phyloP scores from a whole-genome alignment of 305 asterid species.

The Fraxinus floribunda region DNA sequence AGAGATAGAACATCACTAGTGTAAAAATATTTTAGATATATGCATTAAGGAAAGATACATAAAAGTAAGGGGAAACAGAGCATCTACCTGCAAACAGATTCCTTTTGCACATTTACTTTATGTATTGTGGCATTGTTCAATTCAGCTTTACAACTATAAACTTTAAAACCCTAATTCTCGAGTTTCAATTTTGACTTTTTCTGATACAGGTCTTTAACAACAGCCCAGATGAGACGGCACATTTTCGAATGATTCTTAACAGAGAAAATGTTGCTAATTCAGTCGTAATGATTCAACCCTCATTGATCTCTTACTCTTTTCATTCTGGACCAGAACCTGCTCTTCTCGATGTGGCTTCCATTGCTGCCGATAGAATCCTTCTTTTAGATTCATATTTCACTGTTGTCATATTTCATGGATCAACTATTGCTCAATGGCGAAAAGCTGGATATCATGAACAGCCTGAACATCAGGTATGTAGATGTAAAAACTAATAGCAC shows the following conservation, averaged over 20 bases:
- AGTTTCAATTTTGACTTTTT: conserved; percentile 21
- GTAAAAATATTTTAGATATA: neutral
- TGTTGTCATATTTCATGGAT: conserved; percentile 89
- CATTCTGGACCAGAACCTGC: conserved; percentile 92
- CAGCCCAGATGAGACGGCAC: conserved; percentile 99
- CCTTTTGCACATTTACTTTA: neutral
- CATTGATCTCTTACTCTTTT: conserved; percentile 91
- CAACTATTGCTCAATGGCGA: conserved; percentile 94
- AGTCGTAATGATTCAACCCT: conserved; percentile 98
- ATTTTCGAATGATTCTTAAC: conserved; percentile 86
- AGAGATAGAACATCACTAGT: neutral
- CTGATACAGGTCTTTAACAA: conserved; percentile 79
- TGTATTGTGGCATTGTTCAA: neutral
- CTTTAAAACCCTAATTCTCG: conserved; percentile 4
- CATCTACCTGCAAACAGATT: neutral
- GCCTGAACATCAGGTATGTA: conserved; percentile 81
- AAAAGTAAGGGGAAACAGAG: neutral
- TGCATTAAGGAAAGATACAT: neutral
- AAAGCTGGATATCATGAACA: conserved; percentile 91
- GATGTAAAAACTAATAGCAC: neutral
- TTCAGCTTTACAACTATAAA: conserved; percentile 8
- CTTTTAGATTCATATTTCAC: conserved; percentile 94
- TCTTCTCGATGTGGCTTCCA: conserved; percentile 90
- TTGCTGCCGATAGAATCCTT: conserved; percentile 91
- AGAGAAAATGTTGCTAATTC: conserved; percentile 93